Evolutionary conservation across 2,329 filamentous ascomycete species (phyloP).

Genomic region (Lecanosticta acicola): DNA sequence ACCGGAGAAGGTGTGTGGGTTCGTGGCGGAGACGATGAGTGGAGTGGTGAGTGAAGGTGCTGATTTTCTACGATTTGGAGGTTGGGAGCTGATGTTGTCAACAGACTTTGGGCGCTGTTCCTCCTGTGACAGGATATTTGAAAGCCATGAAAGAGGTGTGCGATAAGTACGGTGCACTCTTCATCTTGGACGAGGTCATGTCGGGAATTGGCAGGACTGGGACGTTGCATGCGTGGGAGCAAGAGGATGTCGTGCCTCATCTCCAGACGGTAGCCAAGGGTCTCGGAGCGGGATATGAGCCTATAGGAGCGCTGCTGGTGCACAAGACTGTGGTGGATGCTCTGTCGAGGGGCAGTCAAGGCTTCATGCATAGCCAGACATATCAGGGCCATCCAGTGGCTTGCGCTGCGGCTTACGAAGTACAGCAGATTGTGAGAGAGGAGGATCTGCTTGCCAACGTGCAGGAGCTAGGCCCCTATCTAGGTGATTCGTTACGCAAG

Average conservation of each 20-base stretch:
- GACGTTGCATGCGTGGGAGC: constrained; percentile 29
- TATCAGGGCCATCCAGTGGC: constrained; percentile 50
- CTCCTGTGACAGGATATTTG: constrained; percentile 51
- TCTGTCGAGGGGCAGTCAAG: constrained; percentile 33
- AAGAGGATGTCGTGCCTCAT: constrained; percentile 48
- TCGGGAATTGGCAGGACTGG: constrained; percentile 28
- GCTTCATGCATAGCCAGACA: constrained; percentile 55
- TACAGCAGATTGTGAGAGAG: constrained; percentile 52
- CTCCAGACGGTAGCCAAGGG: constrained; percentile 61
- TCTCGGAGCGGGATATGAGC: constrained; percentile 56
- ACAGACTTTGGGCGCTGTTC: constrained; percentile 42
- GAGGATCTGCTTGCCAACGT: constrained; percentile 52
- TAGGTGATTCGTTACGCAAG: constrained; percentile 41
- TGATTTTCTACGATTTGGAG: not conserved
- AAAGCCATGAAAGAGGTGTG: constrained; percentile 51
- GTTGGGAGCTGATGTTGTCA: not conserved
- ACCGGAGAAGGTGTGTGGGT: constrained; percentile 44
- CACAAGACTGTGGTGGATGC: constrained; percentile 45
- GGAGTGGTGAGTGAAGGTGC: constrained; percentile 38
- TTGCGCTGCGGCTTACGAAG: constrained; percentile 59
- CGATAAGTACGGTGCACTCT: constrained; percentile 50
- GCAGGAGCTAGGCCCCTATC: constrained; percentile 45
- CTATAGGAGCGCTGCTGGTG: constrained; percentile 52
- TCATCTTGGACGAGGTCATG: constrained; percentile 50
- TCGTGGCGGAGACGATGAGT: constrained; percentile 49